A percentile compares a stretch with the other conserved stretches of the same genome.
phyloP scores from a whole-genome alignment of 768 basidiomycete genomes.

The Termitomyces heimii region DNA sequence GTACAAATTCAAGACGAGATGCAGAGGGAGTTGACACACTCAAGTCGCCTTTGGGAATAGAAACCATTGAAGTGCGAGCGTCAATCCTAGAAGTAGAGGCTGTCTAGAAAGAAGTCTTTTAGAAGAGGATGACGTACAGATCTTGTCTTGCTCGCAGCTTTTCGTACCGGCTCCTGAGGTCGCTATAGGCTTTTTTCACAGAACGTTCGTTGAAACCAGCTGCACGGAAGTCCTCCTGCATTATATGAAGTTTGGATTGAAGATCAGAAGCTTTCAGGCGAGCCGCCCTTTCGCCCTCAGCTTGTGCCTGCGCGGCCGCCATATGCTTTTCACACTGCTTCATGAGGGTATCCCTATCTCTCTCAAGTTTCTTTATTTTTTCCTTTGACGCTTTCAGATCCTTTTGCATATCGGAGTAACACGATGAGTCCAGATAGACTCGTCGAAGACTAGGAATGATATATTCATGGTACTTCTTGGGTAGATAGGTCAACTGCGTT shows the following conservation, averaged over 20 bases:
- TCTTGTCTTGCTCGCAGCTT: neutral
- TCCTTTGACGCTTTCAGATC: slow-evolving; percentile 31
- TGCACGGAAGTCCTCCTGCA: neutral
- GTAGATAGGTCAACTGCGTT: slow-evolving; percentile 28
- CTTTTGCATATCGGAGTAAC: slow-evolving; percentile 18
- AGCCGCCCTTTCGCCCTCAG: slow-evolving; percentile 22
- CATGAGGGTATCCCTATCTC: slow-evolving; percentile 38
- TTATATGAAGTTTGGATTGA: neutral
- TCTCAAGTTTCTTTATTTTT: slow-evolving; percentile 30
- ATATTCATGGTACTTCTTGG: slow-evolving; percentile 43
- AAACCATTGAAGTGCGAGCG: neutral
- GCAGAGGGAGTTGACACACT: neutral
- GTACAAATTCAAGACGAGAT: neutral
- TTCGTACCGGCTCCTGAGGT: slow-evolving; percentile 13
- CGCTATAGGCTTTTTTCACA: slow-evolving; percentile 14
- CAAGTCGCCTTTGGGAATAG: neutral
- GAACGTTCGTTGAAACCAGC: neutral
- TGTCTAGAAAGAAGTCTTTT: neutral
- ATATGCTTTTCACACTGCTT: slow-evolving; percentile 36
- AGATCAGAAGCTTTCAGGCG: slow-evolving; percentile 13
- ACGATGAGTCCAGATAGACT: slow-evolving; percentile 38
- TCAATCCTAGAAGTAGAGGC: neutral
- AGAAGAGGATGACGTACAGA: neutral
- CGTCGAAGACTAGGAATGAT: slow-evolving; percentile 40
- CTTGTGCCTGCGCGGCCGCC: slow-evolving; percentile 23